Evolutionary conservation across 1,284 basidiomycete species (phyloP), one percentile per base, ranked within the genome.

Genomic region (Trametes versicolor): DNA sequence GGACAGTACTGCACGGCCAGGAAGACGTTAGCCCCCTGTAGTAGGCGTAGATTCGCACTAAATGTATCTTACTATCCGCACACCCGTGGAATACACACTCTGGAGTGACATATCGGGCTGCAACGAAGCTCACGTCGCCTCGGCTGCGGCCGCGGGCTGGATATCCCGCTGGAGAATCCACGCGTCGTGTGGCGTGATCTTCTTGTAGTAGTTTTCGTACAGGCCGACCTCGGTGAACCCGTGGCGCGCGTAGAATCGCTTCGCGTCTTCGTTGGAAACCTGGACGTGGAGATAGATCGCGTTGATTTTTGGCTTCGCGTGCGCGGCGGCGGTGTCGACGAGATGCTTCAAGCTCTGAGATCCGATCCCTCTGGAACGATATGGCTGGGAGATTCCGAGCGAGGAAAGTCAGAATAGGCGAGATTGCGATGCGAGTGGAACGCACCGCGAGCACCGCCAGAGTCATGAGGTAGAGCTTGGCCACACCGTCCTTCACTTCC

Each of bases 381-480:
- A 95, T 29, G 93, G 92, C 92, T 94, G 75, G 36, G 59, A 47
- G 55, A 56, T 32, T 36, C 32, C 49, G 37, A 29, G 41, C 53
- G 15, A 5, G 39, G 27, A 51, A 48, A 15, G 64, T 59, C 61
- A 59, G 34, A 62, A 67, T 63, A 60, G 62, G 68, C 57, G 62
- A 65, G 63, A 67, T 63, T 54, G 34, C 60, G 65, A 65, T 67
- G 21, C 13, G 41, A 19, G 63, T 51, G 69, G 62, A 43, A 80
- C 90, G 78, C 77, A 94, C 92, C 60, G 91, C 93, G 62, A 94
- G 85, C 67, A 94, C 79, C 45, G 91, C 92, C 88, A 94, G 90
- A 60, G 93, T 94, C 89, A 93, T 92, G 70, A 94, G 82, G 78
- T 94, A 94, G 70, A 94, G 77, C 60, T 83, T 82, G 47, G 79